Evolutionary conservation across 805 yeast genomes (phyloP).

Genomic region (Torulaspora microellipsoides): DNA sequence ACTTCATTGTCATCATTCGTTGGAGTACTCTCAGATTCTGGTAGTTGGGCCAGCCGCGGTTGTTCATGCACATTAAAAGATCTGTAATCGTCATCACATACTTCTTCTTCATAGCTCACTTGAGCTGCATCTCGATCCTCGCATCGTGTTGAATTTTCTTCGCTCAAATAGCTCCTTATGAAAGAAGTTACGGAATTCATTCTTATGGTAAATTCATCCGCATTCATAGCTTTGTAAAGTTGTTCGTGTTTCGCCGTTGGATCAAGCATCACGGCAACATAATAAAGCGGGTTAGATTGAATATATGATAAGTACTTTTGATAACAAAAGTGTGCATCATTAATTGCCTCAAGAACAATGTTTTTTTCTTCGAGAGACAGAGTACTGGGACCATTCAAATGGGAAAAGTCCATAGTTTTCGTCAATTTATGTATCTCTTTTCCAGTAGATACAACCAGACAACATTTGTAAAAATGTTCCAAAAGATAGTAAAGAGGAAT

Average conservation of each 20-base stretch:
- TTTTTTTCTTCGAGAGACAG: slow-evolving; percentile 7
- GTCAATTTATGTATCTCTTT: background rate
- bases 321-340: slow-evolving; percentile 1
- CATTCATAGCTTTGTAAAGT: slow-evolving; percentile 2
- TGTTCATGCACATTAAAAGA: too few relatives aligned
- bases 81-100: too few relatives aligned
- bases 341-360: slow-evolving; percentile 8
- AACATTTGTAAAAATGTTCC: slow-evolving; percentile 5
- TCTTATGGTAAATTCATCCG: too few relatives aligned
- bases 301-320: slow-evolving; percentile 5
- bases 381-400: slow-evolving; percentile 5
- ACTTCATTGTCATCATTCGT: background rate
- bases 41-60: too few relatives aligned
- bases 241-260: slow-evolving; percentile 6
- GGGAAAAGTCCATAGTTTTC: background rate
- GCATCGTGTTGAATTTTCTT: too few relatives aligned
- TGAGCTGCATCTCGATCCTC: too few relatives aligned
- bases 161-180: too few relatives aligned
- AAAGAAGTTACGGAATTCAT: too few relatives aligned
- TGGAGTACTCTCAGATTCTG: background rate
- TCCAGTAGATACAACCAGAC: slow-evolving; percentile 6
- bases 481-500: slow-evolving; percentile 3
- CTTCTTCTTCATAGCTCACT: too few relatives aligned
- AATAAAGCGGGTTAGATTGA: slow-evolving; percentile 4
- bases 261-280: slow-evolving; percentile 8